phyloP scores from a whole-genome alignment of 2,329 filamentous ascomycete genomes.

The Calonectria hongkongensis region DNA sequence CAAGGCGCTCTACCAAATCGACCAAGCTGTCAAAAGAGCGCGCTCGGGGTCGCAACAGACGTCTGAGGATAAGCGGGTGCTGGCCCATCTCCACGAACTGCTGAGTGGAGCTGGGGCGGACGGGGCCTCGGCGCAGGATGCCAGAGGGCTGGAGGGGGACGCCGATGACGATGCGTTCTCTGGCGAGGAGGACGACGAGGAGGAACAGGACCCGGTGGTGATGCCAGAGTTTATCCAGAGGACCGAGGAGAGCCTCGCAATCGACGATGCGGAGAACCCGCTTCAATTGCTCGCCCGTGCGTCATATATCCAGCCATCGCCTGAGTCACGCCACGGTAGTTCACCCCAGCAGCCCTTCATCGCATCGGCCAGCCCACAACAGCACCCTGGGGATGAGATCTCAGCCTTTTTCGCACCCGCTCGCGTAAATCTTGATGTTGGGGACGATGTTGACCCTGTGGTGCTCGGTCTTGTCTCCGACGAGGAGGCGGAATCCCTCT shows the following conservation, averaged over 20 bases:
- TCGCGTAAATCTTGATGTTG: conserved; percentile 77
- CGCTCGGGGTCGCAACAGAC: conserved; percentile 64
- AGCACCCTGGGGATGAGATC: conserved; percentile 66
- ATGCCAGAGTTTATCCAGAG: conserved; percentile 55
- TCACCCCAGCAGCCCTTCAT: conserved; percentile 53
- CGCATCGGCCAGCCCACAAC: conserved; percentile 43
- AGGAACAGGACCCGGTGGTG: conserved; percentile 49
- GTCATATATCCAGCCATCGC: conserved; percentile 79
- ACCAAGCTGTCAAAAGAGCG: conserved; percentile 79
- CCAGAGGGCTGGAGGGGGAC: conserved; percentile 34
- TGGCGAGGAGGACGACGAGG: conserved; percentile 57
- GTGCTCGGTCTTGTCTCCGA: conserved; percentile 81
- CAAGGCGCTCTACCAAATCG: conserved; percentile 84
- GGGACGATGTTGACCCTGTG: conserved; percentile 80
- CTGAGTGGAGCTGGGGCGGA: conserved; percentile 57
- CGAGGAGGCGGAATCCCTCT: conserved; percentile 78
- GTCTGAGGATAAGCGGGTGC: conserved; percentile 67
- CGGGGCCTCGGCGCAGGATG: conserved; percentile 43
- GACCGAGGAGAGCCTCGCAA: conserved; percentile 72
- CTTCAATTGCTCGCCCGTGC: conserved; percentile 83
- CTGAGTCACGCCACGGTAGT: conserved; percentile 56
- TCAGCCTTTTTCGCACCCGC: conserved; percentile 81
- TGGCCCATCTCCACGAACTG: conserved; percentile 65
- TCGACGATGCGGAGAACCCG: conserved; percentile 85
- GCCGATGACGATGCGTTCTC: conserved; percentile 58